Conservation (phyloP, 306 rosid genomes). For the Sicyos baderoa region DNA sequence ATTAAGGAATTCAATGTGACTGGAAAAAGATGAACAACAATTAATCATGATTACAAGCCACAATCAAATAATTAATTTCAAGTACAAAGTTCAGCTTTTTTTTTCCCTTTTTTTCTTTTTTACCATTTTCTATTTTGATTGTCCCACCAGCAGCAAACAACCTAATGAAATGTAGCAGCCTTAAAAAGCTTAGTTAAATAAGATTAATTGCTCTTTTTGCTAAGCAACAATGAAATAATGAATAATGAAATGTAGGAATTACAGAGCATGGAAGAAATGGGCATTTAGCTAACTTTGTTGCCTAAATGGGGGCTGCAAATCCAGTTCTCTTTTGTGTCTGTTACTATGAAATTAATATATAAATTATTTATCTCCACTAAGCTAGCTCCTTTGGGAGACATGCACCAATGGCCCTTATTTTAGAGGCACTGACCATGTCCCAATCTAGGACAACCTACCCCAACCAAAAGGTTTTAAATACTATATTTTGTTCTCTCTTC, state of each 20-base stretch:
- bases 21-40: not conserved
- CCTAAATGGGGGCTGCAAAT: not conserved
- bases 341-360: not conserved
- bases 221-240: not conserved
- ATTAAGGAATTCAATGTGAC: slow-evolving; percentile 9
- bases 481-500: too few relatives aligned
- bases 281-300: slow-evolving; percentile 2
- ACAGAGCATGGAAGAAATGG: not conserved
- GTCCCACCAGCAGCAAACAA: slow-evolving; percentile 13
- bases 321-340: not conserved
- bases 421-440: slow-evolving; percentile 15
- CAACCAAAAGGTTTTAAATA: not conserved
- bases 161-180: not conserved
- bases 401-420: slow-evolving; percentile 9
- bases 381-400: slow-evolving; percentile 6
- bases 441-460: not conserved
- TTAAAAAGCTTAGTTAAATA: not conserved
- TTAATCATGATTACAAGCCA: too few relatives aligned
- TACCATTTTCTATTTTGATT: not conserved
- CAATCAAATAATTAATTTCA: too few relatives aligned
- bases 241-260: not conserved
- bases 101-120: too few relatives aligned
- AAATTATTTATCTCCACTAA: not conserved
- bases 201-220: not conserved
- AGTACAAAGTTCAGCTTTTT: too few relatives aligned